Percentiles rank a stretch among this genome's conserved stretches.
These are phyloP conservation scores for Cucurbitaria berberidis DNA, from an alignment of 2,329 filamentous ascomycete species.

Conservation along the genomic window DNA sequence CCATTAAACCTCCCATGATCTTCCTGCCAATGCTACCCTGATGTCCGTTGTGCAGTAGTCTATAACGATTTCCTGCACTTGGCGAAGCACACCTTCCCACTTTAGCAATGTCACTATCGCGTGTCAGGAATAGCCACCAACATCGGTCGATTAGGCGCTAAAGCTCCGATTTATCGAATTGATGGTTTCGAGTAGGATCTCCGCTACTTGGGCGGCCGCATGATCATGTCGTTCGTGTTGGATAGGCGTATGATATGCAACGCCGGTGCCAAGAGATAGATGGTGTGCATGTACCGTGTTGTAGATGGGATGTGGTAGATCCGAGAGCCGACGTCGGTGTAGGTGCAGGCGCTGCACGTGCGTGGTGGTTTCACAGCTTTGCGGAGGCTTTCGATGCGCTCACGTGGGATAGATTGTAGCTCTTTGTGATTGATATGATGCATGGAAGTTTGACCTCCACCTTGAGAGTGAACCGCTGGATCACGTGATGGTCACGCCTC, in stretches of 20 bases:
- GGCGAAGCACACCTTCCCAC: slow-evolving; percentile 13
- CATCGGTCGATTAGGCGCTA: slow-evolving; percentile 13
- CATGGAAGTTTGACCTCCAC: not conserved
- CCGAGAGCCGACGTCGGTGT: slow-evolving; percentile 1
- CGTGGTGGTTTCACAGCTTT: not conserved
- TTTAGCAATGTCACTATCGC: slow-evolving; percentile 7
- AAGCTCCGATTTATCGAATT: slow-evolving; percentile 19
- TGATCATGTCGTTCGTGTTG: slow-evolving; percentile 9
- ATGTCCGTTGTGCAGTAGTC: slow-evolving; percentile 1
- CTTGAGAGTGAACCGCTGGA: not conserved
- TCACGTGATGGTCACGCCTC: slow-evolving; percentile 25
- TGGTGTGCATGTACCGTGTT: not conserved
- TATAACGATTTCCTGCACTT: not conserved
- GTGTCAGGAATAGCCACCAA: not conserved
- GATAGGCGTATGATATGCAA: slow-evolving; percentile 3
- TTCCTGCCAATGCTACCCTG: slow-evolving; percentile 7
- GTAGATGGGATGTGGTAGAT: slow-evolving; percentile 3
- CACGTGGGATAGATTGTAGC: not conserved
- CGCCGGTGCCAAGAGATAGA: slow-evolving; percentile 4
- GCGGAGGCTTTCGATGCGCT: not conserved
- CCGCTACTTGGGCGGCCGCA: slow-evolving; percentile 6
- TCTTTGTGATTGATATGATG: not conserved
- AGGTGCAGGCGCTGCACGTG: slow-evolving; percentile 2
- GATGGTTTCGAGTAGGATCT: slow-evolving; percentile 16
- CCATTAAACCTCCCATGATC: not conserved